Evolutionary conservation across 805 yeast species (phyloP).

Genomic region (Aciculoconidium aculeatum): DNA sequence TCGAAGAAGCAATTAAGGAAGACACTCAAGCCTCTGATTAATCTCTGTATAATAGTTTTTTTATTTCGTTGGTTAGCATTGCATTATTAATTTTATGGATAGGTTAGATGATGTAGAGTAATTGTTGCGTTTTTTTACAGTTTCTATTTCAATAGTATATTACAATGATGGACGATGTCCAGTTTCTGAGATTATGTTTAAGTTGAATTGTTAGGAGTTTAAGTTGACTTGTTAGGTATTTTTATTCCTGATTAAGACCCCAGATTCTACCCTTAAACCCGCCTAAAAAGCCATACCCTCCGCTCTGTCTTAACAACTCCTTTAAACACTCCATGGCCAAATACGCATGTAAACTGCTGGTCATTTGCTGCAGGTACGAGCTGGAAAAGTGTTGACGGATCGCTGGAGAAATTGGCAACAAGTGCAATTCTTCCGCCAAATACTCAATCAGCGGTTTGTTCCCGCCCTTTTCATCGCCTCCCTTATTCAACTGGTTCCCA

Average conservation of each 20-base stretch:
- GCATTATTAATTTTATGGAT: no score
- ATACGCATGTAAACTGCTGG: conserved; percentile 56
- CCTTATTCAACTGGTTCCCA: conserved; percentile 31
- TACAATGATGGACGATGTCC: no score
- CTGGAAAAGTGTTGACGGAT: conserved; percentile 27
- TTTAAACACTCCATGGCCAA: conserved; percentile 61
- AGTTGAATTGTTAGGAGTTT: no score
- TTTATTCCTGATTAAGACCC: no score
- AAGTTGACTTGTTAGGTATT: no score
- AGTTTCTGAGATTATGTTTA: no score
- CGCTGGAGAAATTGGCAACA: conserved; percentile 54
- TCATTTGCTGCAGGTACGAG: conserved; percentile 26
- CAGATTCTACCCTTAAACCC: conserved; percentile 47
- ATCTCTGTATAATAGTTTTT: no score
- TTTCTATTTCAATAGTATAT: no score
- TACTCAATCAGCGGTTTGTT: conserved; percentile 50
- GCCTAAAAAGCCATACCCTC: conserved; percentile 16
- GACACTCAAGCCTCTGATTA: no score
- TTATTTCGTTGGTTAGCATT: no score
- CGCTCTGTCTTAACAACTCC: conserved; percentile 39
- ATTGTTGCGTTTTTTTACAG: no score
- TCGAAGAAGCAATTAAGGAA: conserved; percentile 20
- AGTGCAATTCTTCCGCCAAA: conserved; percentile 61
- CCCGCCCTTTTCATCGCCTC: conserved; percentile 8
- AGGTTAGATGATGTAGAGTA: no score